Conservation (phyloP, 495 filamentous ascomycete species). For the Monascus purpureus region DNA sequence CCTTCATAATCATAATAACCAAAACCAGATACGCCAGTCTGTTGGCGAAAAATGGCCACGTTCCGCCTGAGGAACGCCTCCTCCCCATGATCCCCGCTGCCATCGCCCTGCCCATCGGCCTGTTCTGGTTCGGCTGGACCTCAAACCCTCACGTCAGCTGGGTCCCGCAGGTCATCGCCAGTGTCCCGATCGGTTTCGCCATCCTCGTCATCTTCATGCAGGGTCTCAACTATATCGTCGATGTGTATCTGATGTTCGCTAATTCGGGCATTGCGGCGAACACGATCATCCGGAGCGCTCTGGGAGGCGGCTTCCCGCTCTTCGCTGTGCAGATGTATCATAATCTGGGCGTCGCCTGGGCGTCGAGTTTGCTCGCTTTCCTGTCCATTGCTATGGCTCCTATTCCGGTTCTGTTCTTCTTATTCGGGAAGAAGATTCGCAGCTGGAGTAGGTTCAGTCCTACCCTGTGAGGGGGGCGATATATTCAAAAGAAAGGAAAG, state of each 20-base stretch:
- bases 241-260: conserved; percentile 45
- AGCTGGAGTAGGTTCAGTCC: conserved; percentile 33
- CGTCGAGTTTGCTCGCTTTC: conserved; percentile 39
- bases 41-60: conserved; percentile 29
- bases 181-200: conserved; percentile 37
- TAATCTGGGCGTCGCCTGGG: conserved; percentile 39
- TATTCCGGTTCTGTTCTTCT: conserved; percentile 49
- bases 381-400: conserved; percentile 39
- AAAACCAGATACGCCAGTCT: conserved; percentile 39
- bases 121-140: conserved; percentile 57
- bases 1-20: conserved; percentile 24
- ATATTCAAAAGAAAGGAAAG: too few relatives aligned
- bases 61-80: conserved; percentile 45
- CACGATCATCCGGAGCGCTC: conserved; percentile 7
- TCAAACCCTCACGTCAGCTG: conserved; percentile 26
- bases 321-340: conserved; percentile 24
- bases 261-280: conserved; percentile 38
- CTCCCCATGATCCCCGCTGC: conserved; percentile 43
- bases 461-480: too few relatives aligned
- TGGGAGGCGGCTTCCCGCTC: conserved; percentile 8
- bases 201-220: conserved; percentile 45
- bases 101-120: conserved; percentile 39
- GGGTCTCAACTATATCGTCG: conserved; percentile 50
- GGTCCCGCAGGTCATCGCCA: conserved; percentile 35
- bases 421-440: conserved; percentile 52